Evolutionary conservation across 306 rosid genomes (phyloP), one percentile per base, ranked within the genome.

Genomic region (Gastrolobium villosum): DNA sequence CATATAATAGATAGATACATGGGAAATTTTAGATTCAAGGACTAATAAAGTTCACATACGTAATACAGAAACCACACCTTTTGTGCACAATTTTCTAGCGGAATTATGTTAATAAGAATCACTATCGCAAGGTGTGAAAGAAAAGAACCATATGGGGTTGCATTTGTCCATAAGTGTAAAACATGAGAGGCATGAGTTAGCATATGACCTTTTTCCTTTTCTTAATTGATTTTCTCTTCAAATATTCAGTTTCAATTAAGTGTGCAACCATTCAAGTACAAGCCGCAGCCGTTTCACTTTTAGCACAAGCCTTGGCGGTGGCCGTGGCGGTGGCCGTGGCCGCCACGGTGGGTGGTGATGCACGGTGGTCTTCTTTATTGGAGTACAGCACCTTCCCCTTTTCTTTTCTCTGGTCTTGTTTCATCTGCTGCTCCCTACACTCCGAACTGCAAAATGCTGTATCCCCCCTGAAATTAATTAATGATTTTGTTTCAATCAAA

Each of bases 381-480:
- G 92, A 56, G 2, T 65, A 9, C 10, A 64, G n/a, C 30, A 20
- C 52, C 50, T 57, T 84, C 67, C 71, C 72, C 84, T 89, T 86
- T 20, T 89, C 92, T 66, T 71, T 80, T 60, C 84, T 83, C 82
- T 82, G 84, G 14, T 92, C 98, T 59, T 86, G 82, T 75, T 86
- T 87, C 76, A 94, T 94, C 80, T 87, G 93, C 74, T 83, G 40
- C 89, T 90, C 95, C 76, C 98, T 89, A 67, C 98, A 94, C 83
- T 94, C 98, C 50, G 77, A 81, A 79, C 97, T 94, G 81, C 98
- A 94, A 86, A 94, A 94, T 13, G 97, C 98, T 0, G 92, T 79
- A 73, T 94, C 98, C 52, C 98, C 98, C 89, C 98, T 94, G 86
- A 39, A 75, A 67, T 49, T 7, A 82, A 1, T 4, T 0, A 32